Percentiles rank a stretch among this genome's conserved stretches.
These are phyloP conservation scores for Cutaneotrichosporon mucoides DNA, from an alignment of 1,284 basidiomycete species.

Conservation along the genomic window DNA sequence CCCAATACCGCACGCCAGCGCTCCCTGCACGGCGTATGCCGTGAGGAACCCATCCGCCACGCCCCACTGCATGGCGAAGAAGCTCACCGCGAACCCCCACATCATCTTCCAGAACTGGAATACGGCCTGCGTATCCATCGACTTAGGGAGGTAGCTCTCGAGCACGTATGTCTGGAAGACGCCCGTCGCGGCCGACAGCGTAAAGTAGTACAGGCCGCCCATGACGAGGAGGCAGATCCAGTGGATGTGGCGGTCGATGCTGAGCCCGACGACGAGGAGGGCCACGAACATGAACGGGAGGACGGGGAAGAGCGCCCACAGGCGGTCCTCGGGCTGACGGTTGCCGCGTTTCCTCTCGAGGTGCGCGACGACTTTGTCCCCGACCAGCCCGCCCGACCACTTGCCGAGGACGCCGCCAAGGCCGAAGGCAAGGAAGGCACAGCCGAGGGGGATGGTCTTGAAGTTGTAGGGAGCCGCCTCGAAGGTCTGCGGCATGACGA, in stretches of 20 bases:
- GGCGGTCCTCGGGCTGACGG: slow-evolving; percentile 45
- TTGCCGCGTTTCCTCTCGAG: slow-evolving; percentile 30
- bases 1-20: slow-evolving; percentile 28
- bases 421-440: slow-evolving; percentile 41
- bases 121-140: slow-evolving; percentile 43
- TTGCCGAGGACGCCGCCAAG: slow-evolving; percentile 43
- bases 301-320: slow-evolving; percentile 32
- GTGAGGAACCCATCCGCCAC: slow-evolving; percentile 25
- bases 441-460: slow-evolving; percentile 33
- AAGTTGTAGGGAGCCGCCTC: slow-evolving; percentile 43
- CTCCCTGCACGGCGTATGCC: slow-evolving; percentile 36
- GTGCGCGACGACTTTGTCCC: slow-evolving; percentile 38
- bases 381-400: slow-evolving; percentile 40
- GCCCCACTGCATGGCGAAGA: slow-evolving; percentile 43
- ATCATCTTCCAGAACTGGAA: slow-evolving; percentile 48
- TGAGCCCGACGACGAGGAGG: slow-evolving; percentile 38
- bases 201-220: slow-evolving; percentile 41
- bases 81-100: slow-evolving; percentile 45
- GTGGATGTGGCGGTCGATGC: slow-evolving; percentile 29
- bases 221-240: slow-evolving; percentile 46
- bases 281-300: slow-evolving; percentile 36
- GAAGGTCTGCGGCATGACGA: slow-evolving; percentile 43
- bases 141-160: slow-evolving; percentile 37
- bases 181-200: slow-evolving; percentile 30
- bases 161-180: slow-evolving; percentile 39